Conservation (phyloP, 2,329 filamentous ascomycete genomes). For the Penicillium palitans region DNA sequence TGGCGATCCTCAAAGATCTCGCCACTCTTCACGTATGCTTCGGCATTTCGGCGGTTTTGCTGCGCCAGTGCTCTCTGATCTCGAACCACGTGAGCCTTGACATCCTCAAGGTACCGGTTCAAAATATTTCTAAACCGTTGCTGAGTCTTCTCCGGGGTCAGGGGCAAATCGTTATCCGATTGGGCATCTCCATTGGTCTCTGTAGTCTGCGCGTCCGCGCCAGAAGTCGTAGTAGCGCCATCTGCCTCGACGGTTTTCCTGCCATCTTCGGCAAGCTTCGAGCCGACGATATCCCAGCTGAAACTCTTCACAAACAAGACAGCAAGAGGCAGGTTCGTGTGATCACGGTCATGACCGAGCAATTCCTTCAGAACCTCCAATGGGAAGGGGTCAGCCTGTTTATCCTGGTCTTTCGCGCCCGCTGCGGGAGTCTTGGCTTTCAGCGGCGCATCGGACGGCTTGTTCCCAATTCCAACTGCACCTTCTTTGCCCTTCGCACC, state of each 20-base stretch:
- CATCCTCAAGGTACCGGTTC: conserved; percentile 85
- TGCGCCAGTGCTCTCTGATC: conserved; percentile 85
- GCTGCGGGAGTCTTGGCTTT: conserved; percentile 63
- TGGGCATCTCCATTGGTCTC: conserved; percentile 46
- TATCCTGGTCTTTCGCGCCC: conserved; percentile 56
- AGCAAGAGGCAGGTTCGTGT: conserved; percentile 83
- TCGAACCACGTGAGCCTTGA: conserved; percentile 82
- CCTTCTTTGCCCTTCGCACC: conserved; percentile 57
- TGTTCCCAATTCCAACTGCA: conserved; percentile 40
- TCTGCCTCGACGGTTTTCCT: conserved; percentile 83
- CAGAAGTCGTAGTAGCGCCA: conserved; percentile 59
- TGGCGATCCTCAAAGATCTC: conserved; percentile 98
- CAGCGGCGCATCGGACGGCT: conserved; percentile 55
- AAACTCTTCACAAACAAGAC: conserved; percentile 97
- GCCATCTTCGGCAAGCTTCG: conserved; percentile 71
- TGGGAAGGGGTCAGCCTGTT: conserved; percentile 85
- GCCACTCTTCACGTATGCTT: conserved; percentile 96
- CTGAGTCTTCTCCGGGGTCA: conserved; percentile 74
- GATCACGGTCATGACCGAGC: conserved; percentile 88
- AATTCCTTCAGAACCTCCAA: conserved; percentile 97
- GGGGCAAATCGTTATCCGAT: conserved; percentile 65
- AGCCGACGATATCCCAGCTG: conserved; percentile 89
- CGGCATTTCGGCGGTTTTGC: conserved; percentile 91
- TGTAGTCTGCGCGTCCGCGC: conserved; percentile 50
- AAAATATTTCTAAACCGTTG: conserved; percentile 84